phyloP scores from a whole-genome alignment of 2,329 filamentous ascomycete species.

The Xylariales sp. region DNA sequence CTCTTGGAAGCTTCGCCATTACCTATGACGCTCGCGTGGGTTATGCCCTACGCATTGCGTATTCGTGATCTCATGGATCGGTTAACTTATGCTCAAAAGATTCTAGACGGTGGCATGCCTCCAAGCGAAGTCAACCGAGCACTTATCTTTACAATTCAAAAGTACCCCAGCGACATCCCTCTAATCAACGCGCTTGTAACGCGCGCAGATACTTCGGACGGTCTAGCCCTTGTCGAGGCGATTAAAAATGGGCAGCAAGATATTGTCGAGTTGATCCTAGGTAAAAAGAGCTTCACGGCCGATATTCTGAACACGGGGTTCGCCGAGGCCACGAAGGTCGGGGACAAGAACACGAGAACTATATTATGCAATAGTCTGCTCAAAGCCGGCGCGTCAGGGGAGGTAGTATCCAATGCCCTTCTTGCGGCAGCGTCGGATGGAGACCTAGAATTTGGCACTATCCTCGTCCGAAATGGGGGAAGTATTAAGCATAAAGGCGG shows the following conservation, averaged over 20 bases:
- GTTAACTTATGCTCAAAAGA: conserved; percentile 60
- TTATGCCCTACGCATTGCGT: conserved; percentile 64
- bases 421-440: conserved; percentile 64
- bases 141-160: conserved; percentile 61
- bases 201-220: conserved; percentile 62
- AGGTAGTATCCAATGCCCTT: conserved; percentile 62
- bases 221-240: conserved; percentile 60
- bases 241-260: conserved; percentile 59
- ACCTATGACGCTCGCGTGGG: conserved; percentile 58
- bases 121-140: conserved; percentile 62
- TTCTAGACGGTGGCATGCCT: conserved; percentile 63
- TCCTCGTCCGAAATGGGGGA: conserved; percentile 64
- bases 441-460: conserved; percentile 62
- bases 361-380: conserved; percentile 60
- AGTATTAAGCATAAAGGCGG: conserved; percentile 63
- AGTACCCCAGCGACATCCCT: conserved; percentile 60
- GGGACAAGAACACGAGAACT: conserved; percentile 55
- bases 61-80: conserved; percentile 64
- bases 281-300: conserved; percentile 53
- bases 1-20: conserved; percentile 58
- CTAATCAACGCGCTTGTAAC: conserved; percentile 59
- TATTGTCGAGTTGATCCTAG: conserved; percentile 60
- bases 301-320: conserved; percentile 58
- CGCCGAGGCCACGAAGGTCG: conserved; percentile 56
- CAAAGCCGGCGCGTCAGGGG: conserved; percentile 58